Evolutionary conservation across 345 rosid species (phyloP).

Genomic region (Eucalyptus rudis): DNA sequence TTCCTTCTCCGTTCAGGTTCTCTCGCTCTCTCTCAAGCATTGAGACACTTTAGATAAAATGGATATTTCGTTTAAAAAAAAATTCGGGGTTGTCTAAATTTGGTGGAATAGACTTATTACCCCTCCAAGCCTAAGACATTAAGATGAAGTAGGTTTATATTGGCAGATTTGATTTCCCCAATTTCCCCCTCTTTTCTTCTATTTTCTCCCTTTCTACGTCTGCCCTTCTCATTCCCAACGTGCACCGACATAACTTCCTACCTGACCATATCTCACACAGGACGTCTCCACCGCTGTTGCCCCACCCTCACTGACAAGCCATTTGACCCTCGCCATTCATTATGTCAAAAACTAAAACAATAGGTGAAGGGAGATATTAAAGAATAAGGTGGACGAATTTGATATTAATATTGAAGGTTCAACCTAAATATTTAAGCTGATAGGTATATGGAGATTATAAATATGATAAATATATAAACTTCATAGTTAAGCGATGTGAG

Average conservation of each 20-base stretch:
- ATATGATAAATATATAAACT: no score
- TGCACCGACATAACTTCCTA: background rate
- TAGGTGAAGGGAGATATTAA: background rate
- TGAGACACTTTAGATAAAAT: background rate
- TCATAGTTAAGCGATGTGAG: background rate
- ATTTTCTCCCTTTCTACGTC: background rate
- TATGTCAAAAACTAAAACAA: background rate
- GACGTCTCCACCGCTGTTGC: no score
- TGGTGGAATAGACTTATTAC: background rate
- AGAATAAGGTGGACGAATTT: background rate
- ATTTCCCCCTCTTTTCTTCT: background rate
- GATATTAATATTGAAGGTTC: no score
- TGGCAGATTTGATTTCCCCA: background rate
- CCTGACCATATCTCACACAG: background rate
- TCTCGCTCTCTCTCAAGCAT: background rate
- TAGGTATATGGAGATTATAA: no score
- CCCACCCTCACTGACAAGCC: background rate
- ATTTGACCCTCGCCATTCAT: background rate
- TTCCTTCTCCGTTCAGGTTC: background rate
- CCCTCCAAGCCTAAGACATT: background rate
- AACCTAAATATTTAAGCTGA: background rate
- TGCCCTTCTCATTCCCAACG: background rate
- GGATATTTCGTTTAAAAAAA: background rate
- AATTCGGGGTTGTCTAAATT: background rate
- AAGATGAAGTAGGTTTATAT: no score